Conservation (phyloP, 345 rosid species). For the Dipteronia sinensis region DNA sequence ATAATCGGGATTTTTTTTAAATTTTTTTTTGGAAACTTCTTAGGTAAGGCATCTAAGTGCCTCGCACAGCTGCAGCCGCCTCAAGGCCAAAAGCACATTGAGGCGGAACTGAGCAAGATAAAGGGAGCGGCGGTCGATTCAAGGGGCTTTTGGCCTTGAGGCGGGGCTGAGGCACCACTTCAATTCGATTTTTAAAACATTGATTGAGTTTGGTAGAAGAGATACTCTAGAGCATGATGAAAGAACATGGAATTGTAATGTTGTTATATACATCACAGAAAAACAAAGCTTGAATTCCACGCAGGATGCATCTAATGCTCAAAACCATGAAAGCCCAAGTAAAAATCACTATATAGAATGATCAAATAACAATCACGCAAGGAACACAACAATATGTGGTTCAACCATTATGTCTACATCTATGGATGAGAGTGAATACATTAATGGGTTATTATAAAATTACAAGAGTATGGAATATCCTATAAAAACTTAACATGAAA, state of each 20-base stretch:
- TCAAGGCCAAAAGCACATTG: too few relatives aligned
- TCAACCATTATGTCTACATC: not conserved
- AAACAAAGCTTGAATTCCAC: not conserved
- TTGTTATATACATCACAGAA: not conserved
- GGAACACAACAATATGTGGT: not conserved
- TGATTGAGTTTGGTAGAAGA: not conserved
- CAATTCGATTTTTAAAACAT: too few relatives aligned
- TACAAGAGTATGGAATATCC: not conserved
- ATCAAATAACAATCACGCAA: not conserved
- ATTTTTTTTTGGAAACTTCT: too few relatives aligned
- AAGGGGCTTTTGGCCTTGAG: too few relatives aligned
- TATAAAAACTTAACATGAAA: not conserved
- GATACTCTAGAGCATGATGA: not conserved
- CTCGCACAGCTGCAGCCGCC: too few relatives aligned
- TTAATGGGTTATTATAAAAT: not conserved
- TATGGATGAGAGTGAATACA: not conserved
- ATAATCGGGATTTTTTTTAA: too few relatives aligned
- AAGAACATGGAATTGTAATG: not conserved
- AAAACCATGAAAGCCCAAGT: not conserved
- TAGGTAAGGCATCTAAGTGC: too few relatives aligned
- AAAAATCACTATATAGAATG: not conserved
- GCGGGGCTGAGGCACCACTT: too few relatives aligned
- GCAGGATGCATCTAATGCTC: not conserved
- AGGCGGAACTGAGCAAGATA: too few relatives aligned
- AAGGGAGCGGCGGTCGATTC: too few relatives aligned